Evolutionary conservation across 768 basidiomycete genomes (phyloP).

Genomic region (Leccinellum albellum): DNA sequence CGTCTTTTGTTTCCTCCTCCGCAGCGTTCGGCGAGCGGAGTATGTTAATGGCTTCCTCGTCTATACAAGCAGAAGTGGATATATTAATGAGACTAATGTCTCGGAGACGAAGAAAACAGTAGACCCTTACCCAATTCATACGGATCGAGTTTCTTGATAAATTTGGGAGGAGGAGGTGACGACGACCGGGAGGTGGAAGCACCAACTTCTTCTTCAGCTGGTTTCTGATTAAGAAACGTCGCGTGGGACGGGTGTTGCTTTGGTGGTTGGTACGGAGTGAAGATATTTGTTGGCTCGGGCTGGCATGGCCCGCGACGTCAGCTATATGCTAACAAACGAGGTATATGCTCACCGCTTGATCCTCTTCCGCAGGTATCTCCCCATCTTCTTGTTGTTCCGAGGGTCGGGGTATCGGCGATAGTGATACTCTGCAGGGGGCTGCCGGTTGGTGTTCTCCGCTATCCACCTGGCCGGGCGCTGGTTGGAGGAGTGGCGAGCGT

Average conservation of each 20-base stretch:
- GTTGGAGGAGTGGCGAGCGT: slow-evolving; percentile 5
- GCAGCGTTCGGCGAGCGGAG: slow-evolving; percentile 7
- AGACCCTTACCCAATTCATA: slow-evolving; percentile 23
- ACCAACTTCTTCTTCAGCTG: background rate
- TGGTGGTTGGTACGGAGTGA: slow-evolving; percentile 27
- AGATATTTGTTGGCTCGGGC: slow-evolving; percentile 14
- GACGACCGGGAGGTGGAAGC: background rate
- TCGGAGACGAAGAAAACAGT: background rate
- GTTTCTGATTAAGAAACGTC: slow-evolving; percentile 1
- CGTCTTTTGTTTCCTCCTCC: slow-evolving; percentile 1
- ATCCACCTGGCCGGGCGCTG: background rate
- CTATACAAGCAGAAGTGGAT: background rate
- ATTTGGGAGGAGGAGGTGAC: slow-evolving; percentile 11
- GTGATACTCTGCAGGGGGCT: background rate
- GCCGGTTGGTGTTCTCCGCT: background rate
- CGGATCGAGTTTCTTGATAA: slow-evolving; percentile 27
- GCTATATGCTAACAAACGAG: background rate
- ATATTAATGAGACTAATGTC: background rate
- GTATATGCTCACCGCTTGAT: slow-evolving; percentile 2
- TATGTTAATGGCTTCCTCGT: slow-evolving; percentile 21
- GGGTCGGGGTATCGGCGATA: background rate
- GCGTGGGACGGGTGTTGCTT: slow-evolving; percentile 18
- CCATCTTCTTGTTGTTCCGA: background rate
- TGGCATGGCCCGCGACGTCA: background rate
- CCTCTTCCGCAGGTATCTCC: background rate